phyloP scores from a whole-genome alignment of 352 stramenopile species.

The Thalassiosira hispida region DNA sequence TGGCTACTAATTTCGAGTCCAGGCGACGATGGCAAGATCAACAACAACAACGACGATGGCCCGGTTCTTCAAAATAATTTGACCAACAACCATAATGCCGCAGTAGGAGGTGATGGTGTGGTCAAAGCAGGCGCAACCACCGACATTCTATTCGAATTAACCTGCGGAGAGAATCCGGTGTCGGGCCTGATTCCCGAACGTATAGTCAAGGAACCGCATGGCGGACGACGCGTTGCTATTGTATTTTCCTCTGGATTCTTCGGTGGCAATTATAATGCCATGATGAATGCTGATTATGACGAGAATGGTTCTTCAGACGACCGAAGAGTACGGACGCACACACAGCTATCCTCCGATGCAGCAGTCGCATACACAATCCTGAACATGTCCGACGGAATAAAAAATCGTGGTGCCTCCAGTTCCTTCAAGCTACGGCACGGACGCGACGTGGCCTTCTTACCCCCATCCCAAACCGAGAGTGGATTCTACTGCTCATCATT shows the following conservation, averaged over 20 bases:
- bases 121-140: conserved; percentile 52
- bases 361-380: conserved; percentile 52
- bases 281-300: too few relatives aligned
- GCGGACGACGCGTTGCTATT: conserved; percentile 40
- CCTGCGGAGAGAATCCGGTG: conserved; percentile 57
- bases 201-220: conserved; percentile 39
- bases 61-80: too few relatives aligned
- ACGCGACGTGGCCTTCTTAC: conserved; percentile 77
- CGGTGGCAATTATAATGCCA: conserved; percentile 15
- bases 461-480: conserved; percentile 32
- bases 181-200: conserved; percentile 50
- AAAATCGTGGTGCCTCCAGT: conserved; percentile 25
- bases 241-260: conserved; percentile 59
- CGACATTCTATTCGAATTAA: conserved; percentile 75
- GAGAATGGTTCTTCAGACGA: too few relatives aligned
- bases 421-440: conserved; percentile 68
- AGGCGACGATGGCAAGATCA: conserved; percentile 39
- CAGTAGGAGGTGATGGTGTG: conserved; percentile 31
- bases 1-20: conserved; percentile 68
- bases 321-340: conserved; percentile 26
- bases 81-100: neutral
- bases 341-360: conserved; percentile 29
- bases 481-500: conserved; percentile 58
- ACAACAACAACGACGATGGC: neutral
- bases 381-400: conserved; percentile 65